Evolutionary conservation across 495 filamentous ascomycete genomes (phyloP).

Genomic region (Neurospora sp.): DNA sequence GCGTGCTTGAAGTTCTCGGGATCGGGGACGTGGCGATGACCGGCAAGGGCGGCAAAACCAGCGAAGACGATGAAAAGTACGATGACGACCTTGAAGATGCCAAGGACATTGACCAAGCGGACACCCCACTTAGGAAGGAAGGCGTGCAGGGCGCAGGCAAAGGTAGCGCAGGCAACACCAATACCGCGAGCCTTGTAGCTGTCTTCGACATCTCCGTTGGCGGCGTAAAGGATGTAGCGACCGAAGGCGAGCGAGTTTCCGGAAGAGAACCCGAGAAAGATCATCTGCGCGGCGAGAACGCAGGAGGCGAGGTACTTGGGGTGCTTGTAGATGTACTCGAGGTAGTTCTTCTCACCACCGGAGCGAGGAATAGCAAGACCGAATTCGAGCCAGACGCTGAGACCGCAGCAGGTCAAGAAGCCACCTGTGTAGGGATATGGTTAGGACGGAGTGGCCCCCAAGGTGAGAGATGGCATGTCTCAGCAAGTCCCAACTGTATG

Average conservation of each 20-base stretch:
- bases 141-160: constrained; percentile 51
- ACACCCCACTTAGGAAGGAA: constrained; percentile 52
- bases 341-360: constrained; percentile 49
- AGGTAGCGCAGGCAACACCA: constrained; percentile 41
- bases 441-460: constrained; percentile 4
- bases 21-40: constrained; percentile 7
- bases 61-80: constrained; percentile 54
- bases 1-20: constrained; percentile 26
- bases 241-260: constrained; percentile 60
- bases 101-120: constrained; percentile 51
- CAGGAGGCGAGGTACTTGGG: constrained; percentile 52
- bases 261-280: constrained; percentile 42
- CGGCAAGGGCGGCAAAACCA: constrained; percentile 34
- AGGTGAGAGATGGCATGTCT: neutral
- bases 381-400: constrained; percentile 22
- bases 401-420: constrained; percentile 23
- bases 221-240: constrained; percentile 54
- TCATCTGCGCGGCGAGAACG: constrained; percentile 49
- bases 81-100: constrained; percentile 54
- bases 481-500: neutral
- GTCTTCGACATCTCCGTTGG: constrained; percentile 38
- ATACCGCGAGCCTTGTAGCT: constrained; percentile 53
- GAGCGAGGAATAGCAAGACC: constrained; percentile 43
- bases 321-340: constrained; percentile 53
- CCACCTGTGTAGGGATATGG: constrained; percentile 9